Conservation (phyloP, 257 asterid species). For the Ajuga chamaepitys region DNA sequence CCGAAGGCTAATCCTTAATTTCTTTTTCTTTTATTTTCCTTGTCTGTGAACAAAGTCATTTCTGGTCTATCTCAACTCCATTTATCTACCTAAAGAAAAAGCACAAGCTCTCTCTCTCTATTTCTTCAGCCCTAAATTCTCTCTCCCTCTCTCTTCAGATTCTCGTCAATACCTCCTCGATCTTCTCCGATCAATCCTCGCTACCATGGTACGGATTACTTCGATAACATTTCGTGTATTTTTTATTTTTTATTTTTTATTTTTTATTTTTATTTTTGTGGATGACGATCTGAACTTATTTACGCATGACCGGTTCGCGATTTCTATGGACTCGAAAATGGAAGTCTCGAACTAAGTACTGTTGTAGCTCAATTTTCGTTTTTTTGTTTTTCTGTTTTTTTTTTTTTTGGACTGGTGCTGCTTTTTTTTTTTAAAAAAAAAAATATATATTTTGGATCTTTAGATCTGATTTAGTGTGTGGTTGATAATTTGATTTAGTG, state of each 20-base stretch:
- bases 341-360: neutral
- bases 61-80: constrained; percentile 15
- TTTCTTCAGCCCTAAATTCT: constrained; percentile 24
- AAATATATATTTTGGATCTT: too few species aligned
- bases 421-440: too few species aligned
- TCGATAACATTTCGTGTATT: neutral
- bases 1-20: neutral
- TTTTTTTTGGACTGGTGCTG: neutral
- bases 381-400: neutral
- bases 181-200: constrained; percentile 30
- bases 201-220: constrained; percentile 28
- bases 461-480: constrained; percentile 7
- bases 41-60: constrained; percentile 7
- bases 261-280: neutral
- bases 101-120: neutral
- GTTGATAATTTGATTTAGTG: neutral
- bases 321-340: neutral
- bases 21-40: neutral
- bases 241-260: neutral
- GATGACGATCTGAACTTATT: neutral
- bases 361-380: constrained; percentile 8
- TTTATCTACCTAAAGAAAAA: neutral
- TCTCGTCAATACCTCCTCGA: constrained; percentile 9
- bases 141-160: constrained; percentile 11
- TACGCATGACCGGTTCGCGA: neutral